Percentiles rank a stretch among this genome's conserved stretches.
Evolutionary conservation across 495 filamentous ascomycete species (phyloP).

Genomic region (Talaromyces proteolyticus): DNA sequence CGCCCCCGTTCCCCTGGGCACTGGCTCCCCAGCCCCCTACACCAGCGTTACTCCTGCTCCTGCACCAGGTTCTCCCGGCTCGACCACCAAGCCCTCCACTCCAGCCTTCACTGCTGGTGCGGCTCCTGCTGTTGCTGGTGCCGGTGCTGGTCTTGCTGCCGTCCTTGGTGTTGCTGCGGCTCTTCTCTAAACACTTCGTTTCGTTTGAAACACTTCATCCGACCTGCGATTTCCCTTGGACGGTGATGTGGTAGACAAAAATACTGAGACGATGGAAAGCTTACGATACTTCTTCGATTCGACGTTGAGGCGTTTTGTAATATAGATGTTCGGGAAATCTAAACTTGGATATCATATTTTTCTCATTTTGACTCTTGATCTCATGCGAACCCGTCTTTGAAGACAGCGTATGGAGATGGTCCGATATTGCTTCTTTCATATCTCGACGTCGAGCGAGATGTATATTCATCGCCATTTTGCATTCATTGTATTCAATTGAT

Average conservation of each 20-base stretch:
- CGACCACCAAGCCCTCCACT: constrained; percentile 45
- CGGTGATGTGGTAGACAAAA: neutral
- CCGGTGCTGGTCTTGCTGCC: constrained; percentile 66
- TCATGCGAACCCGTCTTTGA: too few relatives aligned
- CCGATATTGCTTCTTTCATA: neutral
- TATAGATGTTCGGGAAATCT: neutral
- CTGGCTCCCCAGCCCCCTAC: constrained; percentile 16
- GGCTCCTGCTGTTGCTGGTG: constrained; percentile 42
- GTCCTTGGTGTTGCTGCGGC: constrained; percentile 69
- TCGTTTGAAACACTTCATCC: neutral
- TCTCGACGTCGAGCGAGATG: neutral
- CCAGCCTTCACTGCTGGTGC: constrained; percentile 43
- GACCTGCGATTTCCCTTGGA: too few relatives aligned
- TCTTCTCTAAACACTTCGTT: constrained; percentile 58
- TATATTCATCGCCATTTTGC: constrained; percentile 10
- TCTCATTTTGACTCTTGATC: neutral
- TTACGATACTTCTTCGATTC: neutral
- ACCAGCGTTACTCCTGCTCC: constrained; percentile 21
- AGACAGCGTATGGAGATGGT: neutral
- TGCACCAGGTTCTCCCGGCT: constrained; percentile 26
- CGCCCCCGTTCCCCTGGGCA: constrained; percentile 48
- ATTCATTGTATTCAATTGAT: constrained; percentile 6
- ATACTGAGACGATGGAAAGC: neutral
- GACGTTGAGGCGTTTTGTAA: neutral
- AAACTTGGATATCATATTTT: neutral